A percentile compares a stretch with the other conserved stretches of the same genome.
These are phyloP conservation scores for Neoboletus magnificus DNA, from an alignment of 768 basidiomycete genomes.

Conservation along the genomic window DNA sequence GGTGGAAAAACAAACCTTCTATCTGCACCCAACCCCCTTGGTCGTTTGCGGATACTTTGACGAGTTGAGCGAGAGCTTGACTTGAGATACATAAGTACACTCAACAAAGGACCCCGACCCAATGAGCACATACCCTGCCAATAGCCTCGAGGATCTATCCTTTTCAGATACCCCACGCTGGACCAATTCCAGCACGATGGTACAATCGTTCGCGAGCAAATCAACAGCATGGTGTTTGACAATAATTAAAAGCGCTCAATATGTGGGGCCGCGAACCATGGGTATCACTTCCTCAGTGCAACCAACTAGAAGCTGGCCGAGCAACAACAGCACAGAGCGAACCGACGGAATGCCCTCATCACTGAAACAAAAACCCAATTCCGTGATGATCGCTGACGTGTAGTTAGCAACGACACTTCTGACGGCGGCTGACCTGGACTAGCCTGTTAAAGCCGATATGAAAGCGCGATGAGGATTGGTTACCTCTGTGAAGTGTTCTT, in stretches of 20 bases:
- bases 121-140: constrained; percentile 56
- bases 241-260: constrained; percentile 38
- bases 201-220: constrained; percentile 30
- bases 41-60: constrained; percentile 40
- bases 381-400: constrained; percentile 9
- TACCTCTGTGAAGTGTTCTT: constrained; percentile 42
- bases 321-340: constrained; percentile 36
- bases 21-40: constrained; percentile 34
- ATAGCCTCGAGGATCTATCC: constrained; percentile 58
- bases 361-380: constrained; percentile 6
- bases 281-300: constrained; percentile 43
- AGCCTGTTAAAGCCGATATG: constrained; percentile 5
- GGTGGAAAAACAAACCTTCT: constrained; percentile 41
- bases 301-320: constrained; percentile 41
- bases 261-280: constrained; percentile 44
- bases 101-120: no score
- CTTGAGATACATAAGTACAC: constrained; percentile 20
- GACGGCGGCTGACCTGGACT: constrained; percentile 13
- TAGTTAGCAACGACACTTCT: constrained; percentile 26
- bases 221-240: constrained; percentile 41
- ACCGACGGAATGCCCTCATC: constrained; percentile 19
- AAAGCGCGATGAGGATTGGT: background rate
- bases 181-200: constrained; percentile 37
- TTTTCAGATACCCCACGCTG: constrained; percentile 49
- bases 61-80: constrained; percentile 46